phyloP scores from a whole-genome alignment of 345 rosid species.

The Odontarrhena argentea region DNA sequence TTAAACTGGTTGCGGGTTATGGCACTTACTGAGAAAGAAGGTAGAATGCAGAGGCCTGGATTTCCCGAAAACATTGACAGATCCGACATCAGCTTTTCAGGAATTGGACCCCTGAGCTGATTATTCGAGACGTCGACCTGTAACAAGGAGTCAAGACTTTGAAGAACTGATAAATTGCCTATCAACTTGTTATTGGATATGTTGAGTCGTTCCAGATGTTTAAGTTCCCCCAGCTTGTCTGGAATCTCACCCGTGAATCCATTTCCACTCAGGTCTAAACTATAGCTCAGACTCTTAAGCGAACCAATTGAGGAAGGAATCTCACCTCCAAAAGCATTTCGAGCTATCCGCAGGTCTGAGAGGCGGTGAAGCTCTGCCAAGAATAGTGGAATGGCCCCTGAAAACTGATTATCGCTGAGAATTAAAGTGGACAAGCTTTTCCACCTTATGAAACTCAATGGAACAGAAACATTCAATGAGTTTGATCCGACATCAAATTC shows the following conservation, averaged over 20 bases:
- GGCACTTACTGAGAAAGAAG: slow-evolving; percentile 44
- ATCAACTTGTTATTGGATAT: slow-evolving; percentile 69
- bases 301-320: slow-evolving; percentile 65
- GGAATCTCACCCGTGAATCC: slow-evolving; percentile 70
- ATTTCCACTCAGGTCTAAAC: slow-evolving; percentile 66
- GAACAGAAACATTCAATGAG: slow-evolving; percentile 61
- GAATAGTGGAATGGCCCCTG: slow-evolving; percentile 64
- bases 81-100: slow-evolving; percentile 42
- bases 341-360: slow-evolving; percentile 59
- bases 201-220: slow-evolving; percentile 53
- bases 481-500: slow-evolving; percentile 63
- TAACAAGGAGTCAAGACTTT: slow-evolving; percentile 39
- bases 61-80: slow-evolving; percentile 57
- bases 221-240: slow-evolving; percentile 44
- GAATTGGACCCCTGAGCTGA: slow-evolving; percentile 65
- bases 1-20: slow-evolving; percentile 40
- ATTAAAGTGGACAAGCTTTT: slow-evolving; percentile 55
- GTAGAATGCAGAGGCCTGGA: slow-evolving; percentile 60
- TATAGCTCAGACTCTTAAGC: slow-evolving; percentile 51
- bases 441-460: slow-evolving; percentile 53
- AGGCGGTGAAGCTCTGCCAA: slow-evolving; percentile 53
- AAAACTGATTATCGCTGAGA: slow-evolving; percentile 58
- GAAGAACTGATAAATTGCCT: slow-evolving; percentile 57
- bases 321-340: slow-evolving; percentile 62
- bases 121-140: slow-evolving; percentile 62